Evolutionary conservation across 305 asterid species (phyloP).

Genomic region (Fraxinus nigra): DNA sequence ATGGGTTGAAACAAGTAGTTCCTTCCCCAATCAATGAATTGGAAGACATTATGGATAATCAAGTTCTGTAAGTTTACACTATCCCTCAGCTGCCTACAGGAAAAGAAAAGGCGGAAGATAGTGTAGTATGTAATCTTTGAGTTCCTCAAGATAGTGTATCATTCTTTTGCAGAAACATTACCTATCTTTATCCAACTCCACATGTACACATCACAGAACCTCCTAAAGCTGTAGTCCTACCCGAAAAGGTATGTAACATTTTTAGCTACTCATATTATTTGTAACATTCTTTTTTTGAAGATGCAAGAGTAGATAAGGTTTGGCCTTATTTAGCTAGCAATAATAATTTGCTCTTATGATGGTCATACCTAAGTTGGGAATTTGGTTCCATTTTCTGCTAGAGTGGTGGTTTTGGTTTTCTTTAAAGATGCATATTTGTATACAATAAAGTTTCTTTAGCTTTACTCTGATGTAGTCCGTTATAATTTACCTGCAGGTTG

Average conservation of each 20-base stretch:
- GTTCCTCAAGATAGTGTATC: slow-evolving; percentile 6
- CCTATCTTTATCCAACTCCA: slow-evolving; percentile 72
- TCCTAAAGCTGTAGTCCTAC: slow-evolving; percentile 66
- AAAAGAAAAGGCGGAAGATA: not conserved
- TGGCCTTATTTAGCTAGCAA: not conserved
- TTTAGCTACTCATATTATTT: not conserved
- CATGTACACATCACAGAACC: slow-evolving; percentile 78
- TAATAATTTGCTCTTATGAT: slow-evolving; percentile 11
- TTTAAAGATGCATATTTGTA: not conserved
- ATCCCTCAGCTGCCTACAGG: slow-evolving; percentile 9
- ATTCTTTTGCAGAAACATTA: slow-evolving; percentile 65
- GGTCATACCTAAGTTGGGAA: not conserved
- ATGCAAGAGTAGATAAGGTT: not conserved
- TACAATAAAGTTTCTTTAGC: slow-evolving; percentile 2
- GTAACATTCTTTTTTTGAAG: not conserved
- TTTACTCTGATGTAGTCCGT: slow-evolving; percentile 11
- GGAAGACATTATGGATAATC: slow-evolving; percentile 54
- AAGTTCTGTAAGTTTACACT: slow-evolving; percentile 58
- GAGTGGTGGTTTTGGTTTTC: not conserved
- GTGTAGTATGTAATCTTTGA: slow-evolving; percentile 16
- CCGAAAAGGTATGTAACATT: slow-evolving; percentile 59
- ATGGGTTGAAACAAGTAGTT: slow-evolving; percentile 46
- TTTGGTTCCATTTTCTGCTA: not conserved
- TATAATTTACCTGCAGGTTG: slow-evolving; percentile 42
- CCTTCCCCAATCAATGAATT: slow-evolving; percentile 63